Evolutionary conservation across 2,329 filamentous ascomycete genomes (phyloP), one percentile per base, ranked within the genome.

Genomic region (Pleoardoris graminearum): DNA sequence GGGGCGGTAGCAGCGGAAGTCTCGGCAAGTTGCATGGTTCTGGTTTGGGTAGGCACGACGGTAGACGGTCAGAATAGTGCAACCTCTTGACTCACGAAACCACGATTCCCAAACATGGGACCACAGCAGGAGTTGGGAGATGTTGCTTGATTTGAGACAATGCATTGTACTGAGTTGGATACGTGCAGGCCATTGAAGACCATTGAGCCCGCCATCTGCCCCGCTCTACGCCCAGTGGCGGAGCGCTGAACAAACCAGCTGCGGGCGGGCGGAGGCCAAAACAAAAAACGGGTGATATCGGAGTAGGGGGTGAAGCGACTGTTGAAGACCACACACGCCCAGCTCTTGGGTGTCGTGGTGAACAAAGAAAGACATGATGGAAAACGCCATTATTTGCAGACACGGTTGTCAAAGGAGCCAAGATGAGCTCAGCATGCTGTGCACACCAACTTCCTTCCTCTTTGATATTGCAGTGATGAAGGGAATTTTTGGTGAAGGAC

Each of bases 291-390:
- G 46, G 51, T 55, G 57, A 56, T 63, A 60, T 63, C 52, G 54
- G 50, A 49, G 54, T 21, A 59, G 41, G 39, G 23, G 25, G 36
- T n/a, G 52, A 50, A 70, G 53, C 61, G 67, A 69, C 52, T 25
- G 67, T 56, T 63, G 51, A 52, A 45, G 54, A 53, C 57, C 65
- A 64, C 57, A 64, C 57, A 63, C 61, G 47, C 68, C 69, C 66
- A 72, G 68, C 68, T 65, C 68, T 71, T 71, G 69, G 69, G 60
- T 65, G 60, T 63, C 58, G 60, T 64, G 59, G 58, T 44, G 52
- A 59, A 49, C 57, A 60, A 47, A 29, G 50, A 60, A 63, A 57
- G 51, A 52, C 52, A 60, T 49, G 27, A 48, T 46, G 53, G 43
- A 51, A 57, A 54, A 59, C 37, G 33, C 39, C 30, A 41, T 43